Conservation (phyloP, 2,329 filamentous ascomycete species). For the Arthrobotrys entomopaga region DNA sequence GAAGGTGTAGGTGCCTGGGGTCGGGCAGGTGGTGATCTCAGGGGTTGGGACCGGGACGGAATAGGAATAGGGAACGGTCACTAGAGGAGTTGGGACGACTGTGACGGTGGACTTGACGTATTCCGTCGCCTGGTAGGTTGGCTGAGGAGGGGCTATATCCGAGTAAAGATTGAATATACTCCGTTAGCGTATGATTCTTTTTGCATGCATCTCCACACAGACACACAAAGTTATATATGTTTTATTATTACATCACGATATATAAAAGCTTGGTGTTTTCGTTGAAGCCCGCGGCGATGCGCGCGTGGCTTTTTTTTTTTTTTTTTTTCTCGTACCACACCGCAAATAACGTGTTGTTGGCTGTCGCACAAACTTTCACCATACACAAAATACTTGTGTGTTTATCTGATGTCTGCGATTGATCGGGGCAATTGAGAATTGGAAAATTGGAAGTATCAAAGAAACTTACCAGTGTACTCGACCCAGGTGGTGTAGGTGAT, state of each 20-base stretch:
- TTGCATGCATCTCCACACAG: neutral
- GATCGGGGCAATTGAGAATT: neutral
- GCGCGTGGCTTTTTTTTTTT: neutral
- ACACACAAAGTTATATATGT: neutral
- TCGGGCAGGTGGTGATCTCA: slow-evolving; percentile 68
- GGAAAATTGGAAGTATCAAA: neutral
- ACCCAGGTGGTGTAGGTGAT: slow-evolving; percentile 55
- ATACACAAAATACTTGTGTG: neutral
- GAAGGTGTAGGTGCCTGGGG: slow-evolving; percentile 79
- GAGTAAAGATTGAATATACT: neutral
- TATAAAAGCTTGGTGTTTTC: slow-evolving; percentile 15
- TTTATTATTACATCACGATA: slow-evolving; percentile 3
- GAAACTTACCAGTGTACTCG: slow-evolving; percentile 51
- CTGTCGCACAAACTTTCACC: neutral
- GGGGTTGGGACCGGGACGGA: slow-evolving; percentile 64
- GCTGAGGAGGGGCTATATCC: slow-evolving; percentile 41
- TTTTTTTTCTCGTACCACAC: neutral
- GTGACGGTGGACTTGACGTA: slow-evolving; percentile 55
- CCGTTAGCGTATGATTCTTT: slow-evolving; percentile 4
- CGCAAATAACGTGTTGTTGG: neutral
- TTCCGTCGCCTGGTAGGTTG: slow-evolving; percentile 51
- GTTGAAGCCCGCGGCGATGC: slow-evolving; percentile 21
- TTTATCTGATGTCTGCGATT: neutral
- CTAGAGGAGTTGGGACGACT: slow-evolving; percentile 42
- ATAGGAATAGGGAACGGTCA: slow-evolving; percentile 56